phyloP scores from a whole-genome alignment of 768 basidiomycete species.

The Mrakia gelida region DNA sequence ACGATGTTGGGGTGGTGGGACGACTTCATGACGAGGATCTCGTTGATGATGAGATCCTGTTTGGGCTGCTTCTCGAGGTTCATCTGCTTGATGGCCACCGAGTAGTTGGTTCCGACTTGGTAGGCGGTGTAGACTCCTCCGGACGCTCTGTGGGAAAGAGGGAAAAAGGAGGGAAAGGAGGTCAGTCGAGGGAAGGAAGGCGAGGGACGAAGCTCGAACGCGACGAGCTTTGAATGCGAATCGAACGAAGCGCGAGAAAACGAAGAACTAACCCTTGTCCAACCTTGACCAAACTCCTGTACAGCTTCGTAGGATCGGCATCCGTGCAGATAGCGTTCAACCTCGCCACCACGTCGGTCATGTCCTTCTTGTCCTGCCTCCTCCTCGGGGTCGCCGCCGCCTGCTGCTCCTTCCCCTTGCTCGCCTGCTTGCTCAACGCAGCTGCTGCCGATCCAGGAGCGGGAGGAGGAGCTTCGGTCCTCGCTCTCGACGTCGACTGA shows the following conservation, averaged over 20 bases:
- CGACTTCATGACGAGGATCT: slow-evolving; percentile 97
- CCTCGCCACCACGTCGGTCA: slow-evolving; percentile 81
- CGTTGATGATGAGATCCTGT: slow-evolving; percentile 99
- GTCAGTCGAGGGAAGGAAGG: slow-evolving; percentile 4
- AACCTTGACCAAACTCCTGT: slow-evolving; percentile 90
- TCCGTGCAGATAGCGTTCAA: slow-evolving; percentile 93
- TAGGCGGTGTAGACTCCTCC: slow-evolving; percentile 98
- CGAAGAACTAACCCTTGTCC: slow-evolving; percentile 79
- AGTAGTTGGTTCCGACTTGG: slow-evolving; percentile 88
- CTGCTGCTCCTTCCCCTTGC: slow-evolving; percentile 37
- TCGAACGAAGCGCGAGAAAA: slow-evolving; percentile 2
- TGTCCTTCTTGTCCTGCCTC: slow-evolving; percentile 79
- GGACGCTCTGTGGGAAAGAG: slow-evolving; percentile 63
- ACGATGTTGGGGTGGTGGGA: slow-evolving; percentile 98
- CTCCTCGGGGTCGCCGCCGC: slow-evolving; percentile 78
- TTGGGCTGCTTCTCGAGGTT: slow-evolving; percentile 99
- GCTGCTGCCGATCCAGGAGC: slow-evolving; percentile 61
- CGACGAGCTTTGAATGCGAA: neutral
- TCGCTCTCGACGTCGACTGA: slow-evolving; percentile 35
- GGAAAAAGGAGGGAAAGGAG: neutral
- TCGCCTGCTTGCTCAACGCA: slow-evolving; percentile 37
- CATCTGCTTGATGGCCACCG: slow-evolving; percentile 99
- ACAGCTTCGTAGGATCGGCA: slow-evolving; percentile 90
- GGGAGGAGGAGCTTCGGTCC: slow-evolving; percentile 41
- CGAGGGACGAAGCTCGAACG: neutral